Conservation (phyloP, 345 rosid genomes). For the Aegle marmelos region DNA sequence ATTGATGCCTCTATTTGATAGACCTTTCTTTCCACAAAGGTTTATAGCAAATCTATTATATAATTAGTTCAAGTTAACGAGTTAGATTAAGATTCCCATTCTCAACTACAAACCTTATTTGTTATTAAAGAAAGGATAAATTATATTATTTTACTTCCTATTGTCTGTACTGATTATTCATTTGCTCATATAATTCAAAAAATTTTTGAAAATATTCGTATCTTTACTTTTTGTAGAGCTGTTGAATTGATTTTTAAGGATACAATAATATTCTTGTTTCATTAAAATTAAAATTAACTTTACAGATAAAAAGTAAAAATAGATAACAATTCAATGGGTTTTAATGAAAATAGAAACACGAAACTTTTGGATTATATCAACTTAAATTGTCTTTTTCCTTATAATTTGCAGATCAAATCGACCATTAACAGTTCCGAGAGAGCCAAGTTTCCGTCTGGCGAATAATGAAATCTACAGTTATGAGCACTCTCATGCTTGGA, state of each 20-base stretch:
- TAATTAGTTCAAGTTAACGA: too few species aligned
- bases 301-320: too few species aligned
- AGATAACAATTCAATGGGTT: too few species aligned
- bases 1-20: constrained; percentile 76
- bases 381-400: background rate
- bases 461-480: constrained; percentile 44
- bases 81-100: background rate
- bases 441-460: constrained; percentile 54
- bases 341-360: background rate
- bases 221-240: background rate
- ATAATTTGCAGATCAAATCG: constrained; percentile 57
- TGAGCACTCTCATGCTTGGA: constrained; percentile 41
- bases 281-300: too few species aligned
- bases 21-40: constrained; percentile 86
- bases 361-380: too few species aligned
- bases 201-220: background rate
- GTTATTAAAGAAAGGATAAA: too few species aligned
- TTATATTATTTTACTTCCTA: too few species aligned
- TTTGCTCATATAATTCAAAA: background rate
- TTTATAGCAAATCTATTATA: background rate
- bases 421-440: constrained; percentile 68
- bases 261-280: too few species aligned
- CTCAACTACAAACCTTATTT: too few species aligned
- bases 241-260: too few species aligned
- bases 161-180: background rate